Evolutionary conservation across 495 filamentous ascomycete genomes (phyloP), one percentile per base, ranked within the genome.

Genomic region (Diplogelasinospora grovesii): DNA sequence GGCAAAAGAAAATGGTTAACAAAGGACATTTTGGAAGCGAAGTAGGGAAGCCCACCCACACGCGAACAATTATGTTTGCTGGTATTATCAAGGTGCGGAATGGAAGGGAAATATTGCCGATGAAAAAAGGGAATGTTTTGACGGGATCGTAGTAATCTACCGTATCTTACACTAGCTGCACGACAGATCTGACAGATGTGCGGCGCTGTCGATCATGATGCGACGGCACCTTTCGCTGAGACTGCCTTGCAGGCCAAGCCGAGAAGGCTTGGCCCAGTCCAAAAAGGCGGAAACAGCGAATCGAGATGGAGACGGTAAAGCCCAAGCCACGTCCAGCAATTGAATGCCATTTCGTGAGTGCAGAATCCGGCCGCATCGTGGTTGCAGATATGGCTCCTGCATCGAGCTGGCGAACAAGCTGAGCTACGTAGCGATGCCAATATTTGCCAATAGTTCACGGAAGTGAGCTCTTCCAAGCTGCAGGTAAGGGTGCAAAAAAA

Each of bases 111-210:
- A 19, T 21, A 14, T 22, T 15, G 8, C 9, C 19, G 15, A 15
- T 4, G 5, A 19, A 10, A 33, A 33, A 16, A 16, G n/a, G 14
- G 11, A 33, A 14, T 18, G n/a, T 15, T 32, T 5, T 32, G 29
- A 8, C 5, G 20, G 20, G 39, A 33, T 33, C 39, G 16, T 15
- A 33, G 22, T 33, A 11, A n/a, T n/a, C n/a, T n/a, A n/a, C n/a
- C n/a, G n/a, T n/a, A n/a, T n/a, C n/a, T n/a, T n/a, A n/a, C n/a
- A n/a, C 44, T 44, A 29, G 50, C 48, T 59, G 56, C 53, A 59
- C 43, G 50, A 57, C 56, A 59, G 56, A 59, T 59, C 56, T 57
- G 56, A 54, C 56, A 59, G 56, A 59, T 53, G 50, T 37, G 51
- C 43, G 43, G 56, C 51, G 47, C 30, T 28, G 56, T 52, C 56